A percentile compares a stretch with the other conserved stretches of the same genome.
These are phyloP conservation scores for Elaeis oleifera DNA, from an alignment of 202 grass and related monocot species.

Conservation along the genomic window DNA sequence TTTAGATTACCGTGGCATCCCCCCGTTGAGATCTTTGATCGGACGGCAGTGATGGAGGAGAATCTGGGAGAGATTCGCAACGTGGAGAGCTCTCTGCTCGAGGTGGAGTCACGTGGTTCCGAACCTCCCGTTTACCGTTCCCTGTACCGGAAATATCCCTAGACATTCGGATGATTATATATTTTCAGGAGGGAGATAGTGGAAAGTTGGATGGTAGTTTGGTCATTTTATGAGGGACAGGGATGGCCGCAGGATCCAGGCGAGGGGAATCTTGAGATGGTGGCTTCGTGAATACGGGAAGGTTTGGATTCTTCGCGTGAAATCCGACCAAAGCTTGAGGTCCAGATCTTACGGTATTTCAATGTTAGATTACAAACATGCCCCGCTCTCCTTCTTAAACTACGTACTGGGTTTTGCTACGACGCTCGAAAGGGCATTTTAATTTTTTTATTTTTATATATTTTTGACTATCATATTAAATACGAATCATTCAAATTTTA, in stretches of 20 bases:
- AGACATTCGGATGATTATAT: neutral
- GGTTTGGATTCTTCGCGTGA: slow-evolving; percentile 48
- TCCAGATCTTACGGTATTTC: slow-evolving; percentile 18
- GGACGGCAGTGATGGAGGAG: slow-evolving; percentile 8
- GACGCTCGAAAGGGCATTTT: no score
- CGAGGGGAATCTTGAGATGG: slow-evolving; percentile 30
- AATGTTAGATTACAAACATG: neutral
- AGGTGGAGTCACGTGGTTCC: slow-evolving; percentile 61
- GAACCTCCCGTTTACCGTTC: slow-evolving; percentile 1
- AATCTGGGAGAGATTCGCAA: slow-evolving; percentile 8
- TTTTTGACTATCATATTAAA: no score
- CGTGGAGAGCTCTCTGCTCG: slow-evolving; percentile 33
- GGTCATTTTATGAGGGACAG: neutral
- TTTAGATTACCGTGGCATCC: slow-evolving; percentile 17
- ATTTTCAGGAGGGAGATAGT: neutral
- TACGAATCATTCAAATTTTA: no score
- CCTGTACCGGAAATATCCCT: neutral
- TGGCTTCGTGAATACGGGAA: slow-evolving; percentile 35
- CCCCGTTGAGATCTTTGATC: slow-evolving; percentile 38
- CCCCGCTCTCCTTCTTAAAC: neutral
- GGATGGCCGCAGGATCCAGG: slow-evolving; percentile 32
- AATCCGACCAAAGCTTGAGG: slow-evolving; percentile 43
- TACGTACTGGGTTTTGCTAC: no score
- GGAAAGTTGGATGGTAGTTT: no score
- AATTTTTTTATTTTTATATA: no score